Base-by-base conservation (phyloP, 2,329 filamentous ascomycete genomes). In the Fusarium buxicola region DNA sequence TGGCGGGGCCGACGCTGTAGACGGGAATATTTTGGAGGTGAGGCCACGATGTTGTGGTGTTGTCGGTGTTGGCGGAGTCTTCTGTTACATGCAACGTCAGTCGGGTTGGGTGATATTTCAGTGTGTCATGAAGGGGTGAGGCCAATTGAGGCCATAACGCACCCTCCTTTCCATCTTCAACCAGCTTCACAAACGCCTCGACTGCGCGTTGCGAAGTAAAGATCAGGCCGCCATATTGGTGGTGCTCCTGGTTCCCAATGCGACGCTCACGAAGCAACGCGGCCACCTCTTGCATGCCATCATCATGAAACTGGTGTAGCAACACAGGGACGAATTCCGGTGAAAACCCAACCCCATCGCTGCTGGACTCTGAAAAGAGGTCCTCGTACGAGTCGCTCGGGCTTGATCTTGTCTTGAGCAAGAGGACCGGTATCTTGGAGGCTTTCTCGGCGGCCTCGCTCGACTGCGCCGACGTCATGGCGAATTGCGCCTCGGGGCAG, bases 121-220 rank as follows among this genome's bases (percentile, higher is more conserved):
- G 21, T 24, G 31, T 7, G 35, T 10, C 24, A 13, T 39, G 24
- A 8, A 38, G 4, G 11, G 7, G 15, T 13, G 10, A 44, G 25
- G 21, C 5, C n/a, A 21, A 44, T 43, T 41, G 43, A 32, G 13
- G 16, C 7, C 11, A 47, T 48, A 27, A 48, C 65, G 18, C 45
- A 69, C 62, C 60, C 76, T 76, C 77, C 71, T 78, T 77, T 21
- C 85, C 79, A 28, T 86, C 83, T 12, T 83, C 77, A 1, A 92
- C 82, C 8, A 92, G 77, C 40, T 83, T 79, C 4, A 85, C 78
- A 69, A 95, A 92, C 0, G 89, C 91, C 73, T 95, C 92, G 3
- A 95, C 92, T 1, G 92, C 91, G 44, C 92, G 84, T 74, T 95
- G 92, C 8, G 90, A 94, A 2, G 92, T 95, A 72, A 95, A 94